Conservation (phyloP, 495 filamentous ascomycete genomes). For the Xylaria nigripes region DNA sequence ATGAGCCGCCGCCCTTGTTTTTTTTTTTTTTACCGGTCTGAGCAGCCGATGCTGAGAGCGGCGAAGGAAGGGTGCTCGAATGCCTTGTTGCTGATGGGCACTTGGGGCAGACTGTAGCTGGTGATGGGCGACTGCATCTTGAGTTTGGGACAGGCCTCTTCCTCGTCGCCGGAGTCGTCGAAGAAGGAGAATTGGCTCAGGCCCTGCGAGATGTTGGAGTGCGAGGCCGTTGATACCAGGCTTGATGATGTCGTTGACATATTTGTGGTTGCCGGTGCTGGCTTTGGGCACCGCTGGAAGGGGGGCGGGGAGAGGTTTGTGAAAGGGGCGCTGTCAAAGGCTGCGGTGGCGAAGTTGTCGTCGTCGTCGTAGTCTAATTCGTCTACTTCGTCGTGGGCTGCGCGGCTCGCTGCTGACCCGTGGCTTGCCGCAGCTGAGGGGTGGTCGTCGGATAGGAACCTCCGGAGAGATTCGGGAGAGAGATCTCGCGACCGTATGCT, state of each 20-base stretch:
- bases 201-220: constrained; percentile 17
- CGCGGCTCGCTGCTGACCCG: constrained; percentile 10
- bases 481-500: constrained; percentile 38
- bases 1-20: no score
- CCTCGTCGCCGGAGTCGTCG: constrained; percentile 35
- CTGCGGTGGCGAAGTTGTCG: constrained; percentile 44
- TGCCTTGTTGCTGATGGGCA: constrained; percentile 20
- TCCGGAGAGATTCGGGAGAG: constrained; percentile 40
- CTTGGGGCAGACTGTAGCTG: constrained; percentile 35
- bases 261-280: neutral
- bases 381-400: constrained; percentile 44
- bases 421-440: constrained; percentile 19
- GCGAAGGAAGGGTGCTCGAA: constrained; percentile 3
- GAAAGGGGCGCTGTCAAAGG: constrained; percentile 18
- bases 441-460: constrained; percentile 34
- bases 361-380: constrained; percentile 42
- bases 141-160: constrained; percentile 17
- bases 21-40: neutral
- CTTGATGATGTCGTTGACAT: constrained; percentile 30
- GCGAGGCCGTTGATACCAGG: constrained; percentile 21
- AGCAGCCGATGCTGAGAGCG: constrained; percentile 19
- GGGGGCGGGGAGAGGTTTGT: constrained; percentile 45
- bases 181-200: constrained; percentile 33
- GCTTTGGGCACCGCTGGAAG: constrained; percentile 24
- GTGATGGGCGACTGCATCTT: constrained; percentile 24